These are phyloP conservation scores for Ceratocystis eucalypticola DNA, from an alignment of 2,329 filamentous ascomycete species.

Conservation along the genomic window DNA sequence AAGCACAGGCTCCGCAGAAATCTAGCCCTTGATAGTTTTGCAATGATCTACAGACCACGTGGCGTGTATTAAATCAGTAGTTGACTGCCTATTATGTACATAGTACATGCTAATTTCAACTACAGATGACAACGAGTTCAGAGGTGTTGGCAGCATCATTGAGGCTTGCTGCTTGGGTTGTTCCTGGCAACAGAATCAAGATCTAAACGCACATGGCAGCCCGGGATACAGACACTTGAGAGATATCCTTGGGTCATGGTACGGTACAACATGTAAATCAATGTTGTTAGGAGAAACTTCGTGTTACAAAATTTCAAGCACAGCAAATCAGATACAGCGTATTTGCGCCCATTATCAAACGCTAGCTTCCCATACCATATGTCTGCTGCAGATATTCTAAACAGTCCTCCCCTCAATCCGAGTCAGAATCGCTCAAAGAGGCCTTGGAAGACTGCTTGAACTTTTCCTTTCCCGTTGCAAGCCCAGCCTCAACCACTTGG, in stretches of 20 bases:
- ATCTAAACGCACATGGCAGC: background rate
- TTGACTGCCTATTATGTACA: background rate
- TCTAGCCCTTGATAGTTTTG: constrained; percentile 61
- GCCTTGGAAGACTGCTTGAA: constrained; percentile 54
- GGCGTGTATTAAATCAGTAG: constrained; percentile 25
- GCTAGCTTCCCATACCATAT: background rate
- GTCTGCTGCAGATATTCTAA: background rate
- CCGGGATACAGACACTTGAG: background rate
- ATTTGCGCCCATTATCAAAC: background rate
- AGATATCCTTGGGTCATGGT: background rate
- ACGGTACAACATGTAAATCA: background rate
- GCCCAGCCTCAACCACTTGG: constrained; percentile 54
- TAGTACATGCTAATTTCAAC: background rate
- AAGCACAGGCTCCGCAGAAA: constrained; percentile 47
- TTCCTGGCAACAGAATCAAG: constrained; percentile 31
- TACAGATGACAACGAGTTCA: constrained; percentile 49
- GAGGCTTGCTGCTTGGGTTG: constrained; percentile 59
- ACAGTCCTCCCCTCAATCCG: constrained; percentile 4
- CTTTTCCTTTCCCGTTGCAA: constrained; percentile 56
- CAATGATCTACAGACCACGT: constrained; percentile 71
- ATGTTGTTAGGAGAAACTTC: background rate
- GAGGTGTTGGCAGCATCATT: constrained; percentile 54
- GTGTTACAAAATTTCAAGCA: background rate
- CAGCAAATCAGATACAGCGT: background rate
- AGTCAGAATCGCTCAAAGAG: constrained; percentile 12